A percentile compares a stretch with the other conserved stretches of the same genome.
These are phyloP conservation scores for Lumnitzera racemosa DNA, from an alignment of 345 rosid species.

Conservation along the genomic window DNA sequence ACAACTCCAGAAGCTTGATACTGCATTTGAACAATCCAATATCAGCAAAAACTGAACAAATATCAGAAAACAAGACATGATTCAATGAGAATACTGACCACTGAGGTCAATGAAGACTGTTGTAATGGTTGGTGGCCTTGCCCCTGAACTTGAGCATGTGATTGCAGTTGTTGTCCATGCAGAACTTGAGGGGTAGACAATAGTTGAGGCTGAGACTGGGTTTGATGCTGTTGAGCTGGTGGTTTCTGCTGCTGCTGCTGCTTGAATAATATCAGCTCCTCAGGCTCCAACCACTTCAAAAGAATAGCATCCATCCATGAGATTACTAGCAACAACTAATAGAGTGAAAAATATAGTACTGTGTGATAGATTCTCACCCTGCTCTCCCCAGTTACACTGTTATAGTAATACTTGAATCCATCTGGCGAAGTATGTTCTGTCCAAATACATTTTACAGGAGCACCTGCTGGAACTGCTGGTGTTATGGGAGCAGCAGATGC, in stretches of 20 bases:
- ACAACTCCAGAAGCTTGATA: constrained; percentile 41
- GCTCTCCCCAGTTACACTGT: constrained; percentile 75
- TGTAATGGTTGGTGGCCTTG: constrained; percentile 52
- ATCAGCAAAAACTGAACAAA: constrained; percentile 18
- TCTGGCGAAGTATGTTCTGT: constrained; percentile 97
- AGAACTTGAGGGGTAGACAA: constrained; percentile 43
- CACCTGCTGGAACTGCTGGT: constrained; percentile 26
- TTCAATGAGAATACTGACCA: constrained; percentile 32
- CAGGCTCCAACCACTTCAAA: constrained; percentile 91
- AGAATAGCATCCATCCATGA: constrained; percentile 6
- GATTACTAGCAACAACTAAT: constrained; percentile 6
- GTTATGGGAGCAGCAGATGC: constrained; percentile 27
- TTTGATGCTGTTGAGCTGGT: constrained; percentile 42
- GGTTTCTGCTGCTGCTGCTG: constrained; percentile 34
- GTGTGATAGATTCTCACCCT: constrained; percentile 44
- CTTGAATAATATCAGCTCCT: constrained; percentile 61
- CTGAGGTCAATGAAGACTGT: constrained; percentile 44
- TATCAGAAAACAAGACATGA: constrained; percentile 2
- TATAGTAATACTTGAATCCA: constrained; percentile 92
- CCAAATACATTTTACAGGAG: constrained; percentile 69
- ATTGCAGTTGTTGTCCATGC: constrained; percentile 53
- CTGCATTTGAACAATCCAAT: constrained; percentile 31
- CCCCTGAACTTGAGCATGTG: constrained; percentile 38
- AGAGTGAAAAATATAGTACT: neutral
- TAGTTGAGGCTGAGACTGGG: constrained; percentile 39